Percentiles rank a stretch among this genome's conserved stretches.
Evolutionary conservation across 2,329 filamentous ascomycete genomes (phyloP).

Genomic region (Claviceps maximensis): DNA sequence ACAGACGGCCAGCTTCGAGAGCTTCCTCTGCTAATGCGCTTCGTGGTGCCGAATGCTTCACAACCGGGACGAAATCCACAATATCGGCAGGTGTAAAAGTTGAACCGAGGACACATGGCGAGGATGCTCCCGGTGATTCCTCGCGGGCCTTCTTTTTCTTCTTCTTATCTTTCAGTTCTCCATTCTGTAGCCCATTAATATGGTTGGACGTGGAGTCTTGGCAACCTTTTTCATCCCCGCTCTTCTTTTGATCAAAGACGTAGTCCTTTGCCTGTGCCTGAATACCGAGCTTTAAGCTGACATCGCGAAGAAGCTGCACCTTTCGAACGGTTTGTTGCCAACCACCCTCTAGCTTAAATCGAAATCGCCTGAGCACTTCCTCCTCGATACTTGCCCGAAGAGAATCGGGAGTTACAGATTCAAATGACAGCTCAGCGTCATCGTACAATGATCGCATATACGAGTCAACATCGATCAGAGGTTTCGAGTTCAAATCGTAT

Average conservation of each 20-base stretch:
- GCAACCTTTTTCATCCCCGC: constrained; percentile 18
- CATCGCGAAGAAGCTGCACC: constrained; percentile 77
- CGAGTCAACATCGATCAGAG: constrained; percentile 63
- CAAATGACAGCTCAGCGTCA: constrained; percentile 71
- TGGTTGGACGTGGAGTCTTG: constrained; percentile 19
- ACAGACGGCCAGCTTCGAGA: constrained; percentile 87
- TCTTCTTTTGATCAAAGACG: constrained; percentile 18
- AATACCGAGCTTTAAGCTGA: constrained; percentile 77
- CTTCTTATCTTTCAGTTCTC: constrained; percentile 29
- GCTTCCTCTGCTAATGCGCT: constrained; percentile 90
- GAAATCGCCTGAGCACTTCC: constrained; percentile 62
- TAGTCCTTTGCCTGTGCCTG: constrained; percentile 64
- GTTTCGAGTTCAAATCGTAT: constrained; percentile 59
- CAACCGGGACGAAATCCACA: constrained; percentile 80
- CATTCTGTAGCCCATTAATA: constrained; percentile 28
- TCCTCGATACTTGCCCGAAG: constrained; percentile 56
- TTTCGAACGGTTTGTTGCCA: constrained; percentile 59
- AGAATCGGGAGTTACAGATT: constrained; percentile 60
- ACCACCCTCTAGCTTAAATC: constrained; percentile 54
- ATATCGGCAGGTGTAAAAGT: constrained; percentile 73
- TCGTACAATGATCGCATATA: constrained; percentile 63
- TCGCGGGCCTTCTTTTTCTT: constrained; percentile 56
- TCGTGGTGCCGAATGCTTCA: constrained; percentile 88
- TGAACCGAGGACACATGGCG: constrained; percentile 26
- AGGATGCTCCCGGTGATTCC: constrained; percentile 33